Conservation (phyloP, 495 filamentous ascomycete species). For the Aspergillus panamensis region DNA sequence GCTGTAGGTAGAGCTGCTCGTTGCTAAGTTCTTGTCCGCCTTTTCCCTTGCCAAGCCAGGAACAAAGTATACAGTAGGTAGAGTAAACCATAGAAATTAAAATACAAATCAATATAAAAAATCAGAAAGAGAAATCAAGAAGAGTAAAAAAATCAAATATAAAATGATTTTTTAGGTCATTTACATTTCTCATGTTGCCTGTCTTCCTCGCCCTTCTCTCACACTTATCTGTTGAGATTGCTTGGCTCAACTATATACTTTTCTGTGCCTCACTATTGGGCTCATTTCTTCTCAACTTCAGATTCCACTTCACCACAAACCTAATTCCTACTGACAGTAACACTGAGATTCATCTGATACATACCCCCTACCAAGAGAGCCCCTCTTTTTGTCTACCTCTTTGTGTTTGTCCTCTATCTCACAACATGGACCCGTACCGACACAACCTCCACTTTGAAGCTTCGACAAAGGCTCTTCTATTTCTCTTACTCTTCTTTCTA, state of each 20-base stretch:
- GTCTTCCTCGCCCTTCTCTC: not conserved
- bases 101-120: no score
- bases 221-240: not conserved
- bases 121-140: no score
- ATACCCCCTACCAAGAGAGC: no score
- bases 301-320: no score
- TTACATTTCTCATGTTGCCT: not conserved
- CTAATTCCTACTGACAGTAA: no score
- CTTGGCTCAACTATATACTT: not conserved
- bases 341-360: no score
- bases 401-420: not conserved
- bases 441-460: not conserved
- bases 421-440: not conserved
- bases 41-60: slow-evolving; percentile 2
- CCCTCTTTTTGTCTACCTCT: no score
- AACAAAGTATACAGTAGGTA: slow-evolving; percentile 1
- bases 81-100: no score
- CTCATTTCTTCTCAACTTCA: not conserved
- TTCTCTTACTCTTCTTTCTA: not conserved
- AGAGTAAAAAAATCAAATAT: no score
- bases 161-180: not conserved
- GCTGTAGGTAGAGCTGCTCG: not conserved
- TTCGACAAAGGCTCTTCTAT: no score
- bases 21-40: slow-evolving; percentile 2
- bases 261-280: no score